Evolutionary conservation across 139 green algal genomes (phyloP), one percentile per base, ranked within the genome.

Genomic region (Picochlorum costavermella): DNA sequence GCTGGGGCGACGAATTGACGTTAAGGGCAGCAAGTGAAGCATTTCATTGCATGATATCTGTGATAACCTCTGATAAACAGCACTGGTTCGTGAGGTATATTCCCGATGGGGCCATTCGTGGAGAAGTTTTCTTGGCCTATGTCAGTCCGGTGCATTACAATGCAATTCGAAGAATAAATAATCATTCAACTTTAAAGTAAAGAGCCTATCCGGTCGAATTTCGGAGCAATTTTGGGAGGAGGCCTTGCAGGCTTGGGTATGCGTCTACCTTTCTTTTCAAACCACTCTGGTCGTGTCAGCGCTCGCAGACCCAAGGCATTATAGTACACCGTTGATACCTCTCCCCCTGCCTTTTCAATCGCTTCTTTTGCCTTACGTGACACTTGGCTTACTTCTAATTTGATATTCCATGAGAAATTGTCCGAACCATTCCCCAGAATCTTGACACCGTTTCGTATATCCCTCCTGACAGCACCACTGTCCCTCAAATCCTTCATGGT

Each of bases 301-400:
- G 89, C 92, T 1, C 77, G 63, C 61, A 97, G 78, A 12, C 81
- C 91, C 12, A 96, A 75, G 63, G 77, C 67, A 33, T 90, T 95
- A 84, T 98, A 98, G 74, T 97, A 95, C 11, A 97, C 91, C 1
- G 75, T 85, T 2, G 79, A 88, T 10, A 97, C 86, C 16, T 49
- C 75, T 23, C 92, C 91, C 0, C 90, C 92, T 5, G 76, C 79
- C 4, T 37, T 50, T 65, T 92, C 75, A 8, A 98, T 73, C 0
- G 76, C 72, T 43, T 70, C 66, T 33, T 66, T 64, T 0, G 90
- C 88, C 4, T 45, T 43, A 1, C 50, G 25, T 6, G 75, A 84
- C 23, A 69, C 79, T 29, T 82, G 71, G 53, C 73, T 91, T 11
- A 97, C 88, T 80, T 97, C 77, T 30, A 85, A 49, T 68, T 88